Base-by-base conservation (phyloP, 2,329 filamentous ascomycete genomes). In the Botrytis elliptica region DNA sequence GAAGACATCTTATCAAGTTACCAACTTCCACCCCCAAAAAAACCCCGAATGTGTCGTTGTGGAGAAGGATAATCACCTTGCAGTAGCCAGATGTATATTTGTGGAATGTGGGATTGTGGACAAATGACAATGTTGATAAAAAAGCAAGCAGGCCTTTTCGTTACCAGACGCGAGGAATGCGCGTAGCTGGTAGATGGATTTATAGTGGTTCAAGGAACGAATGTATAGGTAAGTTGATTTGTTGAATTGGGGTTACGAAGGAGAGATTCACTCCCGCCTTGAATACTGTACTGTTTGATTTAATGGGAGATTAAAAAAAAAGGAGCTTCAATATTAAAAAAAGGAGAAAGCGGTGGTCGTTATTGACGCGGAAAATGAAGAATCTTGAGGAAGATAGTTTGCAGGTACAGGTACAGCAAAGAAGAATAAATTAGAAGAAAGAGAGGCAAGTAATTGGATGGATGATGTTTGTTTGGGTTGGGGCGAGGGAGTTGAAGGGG, bases 1-100 rank as follows among this genome's bases (percentile, higher is more conserved):
- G 78, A 75, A 46, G 78, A 74, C 78, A 79, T 79, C 69, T 72
- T 57, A 52, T 67, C 42, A 42, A 25, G 20, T 68, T 63, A 68
- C 49, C 75, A 57, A 57, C 76, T 68, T 62, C 29, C 36, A 12
- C 14, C 44, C 44, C 12, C 33, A 33, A 38, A 36, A 36, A 55
- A 38, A 68, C 29, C 25, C 65, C 64, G 49, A 60, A 49, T 25
- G 36, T n/a, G 52, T n/a, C 18, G 44, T 46, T 40, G 69, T 71
- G 69, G 57, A 64, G 57, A 64, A 52, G 60, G 49, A 63, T 62
- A 64, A 71, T 65, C 69, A 71, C 42, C 57, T 72, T 68, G 71
- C 71, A 72, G 71, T 72, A 72, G 71, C 52, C 71, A 59, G 33
- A 72, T 72, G 71, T 67, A 72, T n/a, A 36, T 68, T 67, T 72